Evolutionary conservation across 2,329 filamentous ascomycete genomes (phyloP).

Genomic region (Paracorniculantispora psalliotae): DNA sequence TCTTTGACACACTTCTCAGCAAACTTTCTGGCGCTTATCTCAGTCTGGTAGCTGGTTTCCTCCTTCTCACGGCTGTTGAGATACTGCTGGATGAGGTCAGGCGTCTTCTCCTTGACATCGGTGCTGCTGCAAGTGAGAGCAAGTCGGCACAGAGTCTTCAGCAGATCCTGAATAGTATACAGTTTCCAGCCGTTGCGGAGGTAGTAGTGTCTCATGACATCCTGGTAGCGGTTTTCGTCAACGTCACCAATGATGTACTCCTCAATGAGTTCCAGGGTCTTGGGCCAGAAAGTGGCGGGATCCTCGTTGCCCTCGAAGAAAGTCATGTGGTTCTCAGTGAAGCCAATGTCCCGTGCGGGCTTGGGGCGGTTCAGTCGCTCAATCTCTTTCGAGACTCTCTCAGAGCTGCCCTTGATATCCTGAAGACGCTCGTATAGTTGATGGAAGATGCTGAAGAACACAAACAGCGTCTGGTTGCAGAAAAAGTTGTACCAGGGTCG

Average conservation of each 20-base stretch:
- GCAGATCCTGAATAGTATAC: constrained; percentile 86
- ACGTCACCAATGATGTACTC: constrained; percentile 78
- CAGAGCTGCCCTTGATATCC: constrained; percentile 75
- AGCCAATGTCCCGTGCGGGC: constrained; percentile 76
- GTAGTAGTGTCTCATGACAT: constrained; percentile 87
- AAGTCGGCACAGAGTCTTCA: constrained; percentile 74
- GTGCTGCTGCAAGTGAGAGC: constrained; percentile 77
- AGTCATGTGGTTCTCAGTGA: constrained; percentile 72
- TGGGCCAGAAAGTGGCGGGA: constrained; percentile 71
- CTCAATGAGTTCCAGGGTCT: constrained; percentile 80
- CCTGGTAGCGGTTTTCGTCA: constrained; percentile 80
- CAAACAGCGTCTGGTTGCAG: constrained; percentile 84
- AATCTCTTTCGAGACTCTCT: constrained; percentile 68
- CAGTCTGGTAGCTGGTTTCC: constrained; percentile 82
- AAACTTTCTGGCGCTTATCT: constrained; percentile 85
- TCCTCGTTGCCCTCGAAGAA: constrained; percentile 66
- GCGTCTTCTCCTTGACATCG: constrained; percentile 89
- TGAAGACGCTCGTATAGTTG: constrained; percentile 81
- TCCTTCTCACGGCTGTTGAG: constrained; percentile 74
- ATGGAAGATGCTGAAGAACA: constrained; percentile 91
- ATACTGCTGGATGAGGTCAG: constrained; percentile 85
- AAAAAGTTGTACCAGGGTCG: constrained; percentile 85
- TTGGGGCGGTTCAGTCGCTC: constrained; percentile 68
- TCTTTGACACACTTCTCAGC: constrained; percentile 92
- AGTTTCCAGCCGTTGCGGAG: constrained; percentile 86